These are phyloP conservation scores for Mallotus nudiflorus DNA, from an alignment of 345 rosid genomes.

Conservation along the genomic window DNA sequence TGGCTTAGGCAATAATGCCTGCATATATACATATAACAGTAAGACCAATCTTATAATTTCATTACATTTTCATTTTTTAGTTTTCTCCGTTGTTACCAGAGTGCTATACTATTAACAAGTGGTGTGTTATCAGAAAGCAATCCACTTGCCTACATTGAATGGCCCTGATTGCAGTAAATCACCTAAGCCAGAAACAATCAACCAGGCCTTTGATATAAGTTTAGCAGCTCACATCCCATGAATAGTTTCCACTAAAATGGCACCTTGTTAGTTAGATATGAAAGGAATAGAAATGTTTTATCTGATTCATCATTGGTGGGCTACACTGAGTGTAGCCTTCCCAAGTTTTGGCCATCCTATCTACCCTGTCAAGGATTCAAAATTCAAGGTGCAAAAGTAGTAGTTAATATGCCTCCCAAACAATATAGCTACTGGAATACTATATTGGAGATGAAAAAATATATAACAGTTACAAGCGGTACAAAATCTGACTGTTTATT, in stretches of 20 bases:
- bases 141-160: neutral
- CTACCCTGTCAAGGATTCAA: neutral
- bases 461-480: neutral
- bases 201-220: neutral
- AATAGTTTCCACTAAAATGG: neutral
- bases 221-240: neutral
- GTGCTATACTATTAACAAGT: too few relatives aligned
- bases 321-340: neutral
- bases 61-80: too few relatives aligned
- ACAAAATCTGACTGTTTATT: neutral
- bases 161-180: neutral
- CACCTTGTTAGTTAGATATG: neutral
- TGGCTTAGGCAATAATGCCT: too few relatives aligned
- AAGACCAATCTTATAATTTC: too few relatives aligned
- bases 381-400: neutral
- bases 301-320: neutral
- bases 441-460: neutral
- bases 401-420: neutral
- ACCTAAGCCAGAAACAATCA: neutral
- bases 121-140: too few relatives aligned
- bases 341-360: neutral
- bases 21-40: too few relatives aligned
- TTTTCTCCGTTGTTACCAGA: too few relatives aligned
- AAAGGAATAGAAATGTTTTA: neutral
- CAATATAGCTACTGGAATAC: neutral